Percentiles rank a stretch among this genome's conserved stretches.
Conservation (phyloP, 345 rosid species). For the Abelmoschus esculentus region DNA sequence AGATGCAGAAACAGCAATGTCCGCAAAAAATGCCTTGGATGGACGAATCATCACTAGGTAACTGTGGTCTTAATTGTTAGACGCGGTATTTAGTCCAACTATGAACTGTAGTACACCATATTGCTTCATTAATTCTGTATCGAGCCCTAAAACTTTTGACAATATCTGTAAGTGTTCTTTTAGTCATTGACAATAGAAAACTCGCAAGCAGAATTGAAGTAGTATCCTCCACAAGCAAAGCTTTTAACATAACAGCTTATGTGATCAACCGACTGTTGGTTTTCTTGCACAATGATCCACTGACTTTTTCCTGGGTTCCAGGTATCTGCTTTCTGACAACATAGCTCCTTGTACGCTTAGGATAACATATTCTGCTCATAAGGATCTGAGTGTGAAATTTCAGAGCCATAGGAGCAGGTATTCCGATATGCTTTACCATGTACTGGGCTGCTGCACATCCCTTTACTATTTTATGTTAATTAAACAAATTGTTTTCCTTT, state of each 20-base stretch:
- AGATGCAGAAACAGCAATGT: conserved; percentile 80
- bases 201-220: not conserved
- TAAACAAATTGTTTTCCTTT: not conserved
- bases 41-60: conserved; percentile 99
- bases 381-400: conserved; percentile 97
- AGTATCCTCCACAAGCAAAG: not conserved
- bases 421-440: not conserved
- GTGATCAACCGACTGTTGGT: not conserved
- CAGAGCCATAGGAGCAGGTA: no score
- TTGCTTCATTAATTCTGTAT: conserved; percentile 19
- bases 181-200: not conserved
- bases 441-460: not conserved
- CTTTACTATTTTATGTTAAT: not conserved
- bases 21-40: conserved; percentile 80
- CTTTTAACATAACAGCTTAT: not conserved
- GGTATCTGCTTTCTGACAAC: conserved; percentile 81
- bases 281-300: not conserved
- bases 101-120: conserved; percentile 27
- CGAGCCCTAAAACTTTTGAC: conserved; percentile 6
- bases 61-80: conserved; percentile 55
- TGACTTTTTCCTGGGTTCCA: conserved; percentile 27
- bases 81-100: conserved; percentile 48
- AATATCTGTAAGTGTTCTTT: not conserved
- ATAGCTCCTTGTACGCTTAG: conserved; percentile 70
- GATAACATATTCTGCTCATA: conserved; percentile 98